A percentile compares a stretch with the other conserved stretches of the same genome.
Evolutionary conservation across 345 rosid genomes (phyloP).

Genomic region (Cardamine resedifolia): DNA sequence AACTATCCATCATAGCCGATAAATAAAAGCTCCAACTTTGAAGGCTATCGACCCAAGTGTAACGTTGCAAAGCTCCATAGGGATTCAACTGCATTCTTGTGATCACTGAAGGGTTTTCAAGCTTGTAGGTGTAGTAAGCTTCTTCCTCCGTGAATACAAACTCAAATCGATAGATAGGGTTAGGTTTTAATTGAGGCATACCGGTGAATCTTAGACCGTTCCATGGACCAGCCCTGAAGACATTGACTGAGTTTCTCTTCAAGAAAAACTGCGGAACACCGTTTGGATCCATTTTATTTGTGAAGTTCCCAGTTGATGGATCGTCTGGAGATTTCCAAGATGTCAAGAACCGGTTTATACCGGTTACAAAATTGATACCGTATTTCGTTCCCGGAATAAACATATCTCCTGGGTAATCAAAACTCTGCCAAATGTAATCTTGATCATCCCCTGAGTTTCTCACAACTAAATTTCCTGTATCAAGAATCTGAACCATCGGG

Average conservation of each 20-base stretch:
- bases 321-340: constrained; percentile 67
- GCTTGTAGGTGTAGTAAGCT: constrained; percentile 40
- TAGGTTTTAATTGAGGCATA: constrained; percentile 36
- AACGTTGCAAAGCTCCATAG: constrained; percentile 50
- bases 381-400: constrained; percentile 75
- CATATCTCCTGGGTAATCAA: constrained; percentile 78
- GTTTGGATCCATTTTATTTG: constrained; percentile 54
- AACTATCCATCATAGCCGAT: constrained; percentile 84
- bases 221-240: constrained; percentile 73
- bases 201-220: constrained; percentile 53
- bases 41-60: constrained; percentile 55
- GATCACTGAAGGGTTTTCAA: constrained; percentile 36
- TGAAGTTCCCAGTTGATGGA: constrained; percentile 64
- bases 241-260: constrained; percentile 29
- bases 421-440: constrained; percentile 74
- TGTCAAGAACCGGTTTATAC: constrained; percentile 50
- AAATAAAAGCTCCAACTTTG: constrained; percentile 64
- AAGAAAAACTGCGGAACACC: constrained; percentile 79
- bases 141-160: constrained; percentile 36
- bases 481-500: constrained; percentile 58
- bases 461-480: constrained; percentile 70
- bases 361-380: constrained; percentile 60
- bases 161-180: constrained; percentile 52
- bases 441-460: constrained; percentile 43
- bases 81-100: constrained; percentile 57